These are phyloP conservation scores for Wickerhamomyces ciferrii DNA, from an alignment of 805 yeast species.

Conservation along the genomic window DNA sequence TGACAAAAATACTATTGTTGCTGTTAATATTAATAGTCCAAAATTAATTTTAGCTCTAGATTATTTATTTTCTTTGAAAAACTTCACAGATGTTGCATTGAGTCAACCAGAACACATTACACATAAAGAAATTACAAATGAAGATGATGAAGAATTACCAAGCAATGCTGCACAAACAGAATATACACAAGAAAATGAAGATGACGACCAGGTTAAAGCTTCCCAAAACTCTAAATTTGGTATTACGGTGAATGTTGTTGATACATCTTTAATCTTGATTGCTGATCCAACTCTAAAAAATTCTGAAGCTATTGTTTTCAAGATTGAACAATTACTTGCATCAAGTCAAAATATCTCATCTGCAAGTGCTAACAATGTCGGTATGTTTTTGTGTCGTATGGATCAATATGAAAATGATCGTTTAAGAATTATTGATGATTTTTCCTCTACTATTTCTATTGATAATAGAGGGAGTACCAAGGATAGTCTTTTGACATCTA, in stretches of 20 bases:
- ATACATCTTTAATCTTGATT: slow-evolving; percentile 71
- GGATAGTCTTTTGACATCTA: slow-evolving; percentile 51
- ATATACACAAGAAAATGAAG: slow-evolving; percentile 7
- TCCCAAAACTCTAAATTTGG: slow-evolving; percentile 27
- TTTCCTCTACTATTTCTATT: slow-evolving; percentile 68
- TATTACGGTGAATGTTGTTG: slow-evolving; percentile 62
- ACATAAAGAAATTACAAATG: not conserved
- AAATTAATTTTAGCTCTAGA: slow-evolving; percentile 79
- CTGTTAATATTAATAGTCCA: slow-evolving; percentile 75
- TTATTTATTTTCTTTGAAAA: slow-evolving; percentile 70
- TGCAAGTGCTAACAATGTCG: slow-evolving; percentile 69
- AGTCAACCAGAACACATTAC: slow-evolving; percentile 9
- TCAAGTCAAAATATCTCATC: slow-evolving; percentile 65
- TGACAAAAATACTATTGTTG: slow-evolving; percentile 40
- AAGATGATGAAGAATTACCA: not conserved
- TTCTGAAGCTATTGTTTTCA: slow-evolving; percentile 88
- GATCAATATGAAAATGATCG: slow-evolving; percentile 53
- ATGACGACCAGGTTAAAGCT: slow-evolving; percentile 2
- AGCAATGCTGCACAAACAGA: slow-evolving; percentile 5
- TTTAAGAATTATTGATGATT: slow-evolving; percentile 81
- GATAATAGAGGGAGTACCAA: slow-evolving; percentile 66
- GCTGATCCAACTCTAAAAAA: slow-evolving; percentile 68
- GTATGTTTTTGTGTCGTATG: slow-evolving; percentile 83
- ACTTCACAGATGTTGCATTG: slow-evolving; percentile 50
- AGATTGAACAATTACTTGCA: slow-evolving; percentile 70